Conservation (phyloP, 768 basidiomycete genomes). For the Kwoniella pini region DNA sequence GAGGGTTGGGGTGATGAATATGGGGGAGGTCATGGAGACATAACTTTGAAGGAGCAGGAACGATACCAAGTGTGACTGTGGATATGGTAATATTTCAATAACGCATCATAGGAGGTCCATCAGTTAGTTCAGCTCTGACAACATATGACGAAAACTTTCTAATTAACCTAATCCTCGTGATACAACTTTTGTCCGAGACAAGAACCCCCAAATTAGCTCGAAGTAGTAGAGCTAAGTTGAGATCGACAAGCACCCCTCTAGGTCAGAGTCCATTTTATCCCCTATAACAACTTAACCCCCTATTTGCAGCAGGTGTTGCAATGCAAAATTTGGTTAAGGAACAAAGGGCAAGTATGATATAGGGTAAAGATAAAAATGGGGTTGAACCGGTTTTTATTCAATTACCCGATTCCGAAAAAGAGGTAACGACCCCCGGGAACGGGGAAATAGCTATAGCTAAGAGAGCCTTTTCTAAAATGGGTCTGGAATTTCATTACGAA, state of each 20-base stretch:
- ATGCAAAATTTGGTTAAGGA: neutral
- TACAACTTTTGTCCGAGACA: neutral
- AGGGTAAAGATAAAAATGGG: neutral
- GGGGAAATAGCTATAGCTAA: neutral
- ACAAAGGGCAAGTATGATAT: neutral
- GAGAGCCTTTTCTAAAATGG: too few species aligned
- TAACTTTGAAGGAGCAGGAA: too few species aligned
- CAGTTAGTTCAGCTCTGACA: too few species aligned
- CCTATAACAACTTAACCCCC: neutral
- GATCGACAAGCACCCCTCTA: slow-evolving; percentile 8
- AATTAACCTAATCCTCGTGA: neutral
- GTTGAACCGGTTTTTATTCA: neutral
- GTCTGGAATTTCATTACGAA: neutral
- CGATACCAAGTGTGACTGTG: too few species aligned
- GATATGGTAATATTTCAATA: too few species aligned
- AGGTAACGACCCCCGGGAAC: neutral
- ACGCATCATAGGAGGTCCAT: too few species aligned
- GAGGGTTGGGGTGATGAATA: too few species aligned
- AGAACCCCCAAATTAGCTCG: neutral
- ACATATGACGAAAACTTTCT: too few species aligned
- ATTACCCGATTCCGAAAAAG: slow-evolving; percentile 4
- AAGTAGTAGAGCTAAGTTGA: too few species aligned
- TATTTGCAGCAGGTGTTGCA: neutral
- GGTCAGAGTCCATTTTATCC: too few species aligned
- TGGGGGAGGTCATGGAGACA: too few species aligned